A percentile compares a stretch with the other conserved stretches of the same genome.
phyloP scores from a whole-genome alignment of 2,329 filamentous ascomycete species.

The Calcarisporium arbuscula region DNA sequence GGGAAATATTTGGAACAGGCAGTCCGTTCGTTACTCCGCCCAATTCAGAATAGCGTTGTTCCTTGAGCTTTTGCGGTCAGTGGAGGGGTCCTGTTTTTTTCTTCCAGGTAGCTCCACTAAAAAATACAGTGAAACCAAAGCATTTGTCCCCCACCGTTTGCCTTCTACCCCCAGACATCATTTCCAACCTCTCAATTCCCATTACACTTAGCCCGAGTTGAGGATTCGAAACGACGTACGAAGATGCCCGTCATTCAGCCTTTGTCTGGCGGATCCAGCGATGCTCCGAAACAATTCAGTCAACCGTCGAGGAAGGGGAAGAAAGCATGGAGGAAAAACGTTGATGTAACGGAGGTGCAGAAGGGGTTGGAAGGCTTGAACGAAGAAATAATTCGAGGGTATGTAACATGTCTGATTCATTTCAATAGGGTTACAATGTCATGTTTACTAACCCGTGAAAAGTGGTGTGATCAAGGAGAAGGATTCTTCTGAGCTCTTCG shows the following conservation, averaged over 20 bases:
- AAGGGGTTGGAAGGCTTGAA: constrained; percentile 77
- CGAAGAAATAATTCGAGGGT: constrained; percentile 89
- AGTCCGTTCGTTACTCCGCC: no score
- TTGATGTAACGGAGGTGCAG: constrained; percentile 83
- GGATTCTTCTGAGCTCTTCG: constrained; percentile 75
- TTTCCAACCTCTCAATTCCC: no score
- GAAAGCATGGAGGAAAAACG: constrained; percentile 98
- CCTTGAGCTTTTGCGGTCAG: no score
- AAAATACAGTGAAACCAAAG: constrained; percentile 11
- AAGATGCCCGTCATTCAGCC: constrained; percentile 50
- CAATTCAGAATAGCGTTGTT: no score
- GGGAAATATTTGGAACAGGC: no score
- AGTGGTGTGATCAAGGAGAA: constrained; percentile 86
- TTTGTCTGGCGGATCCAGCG: constrained; percentile 37
- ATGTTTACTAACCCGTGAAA: constrained; percentile 13
- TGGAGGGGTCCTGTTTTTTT: no score
- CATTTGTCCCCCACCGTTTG: no score
- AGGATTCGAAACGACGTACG: no score
- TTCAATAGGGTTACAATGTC: no score
- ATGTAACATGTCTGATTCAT: constrained; percentile 21
- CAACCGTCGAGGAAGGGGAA: constrained; percentile 96
- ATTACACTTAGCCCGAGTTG: no score
- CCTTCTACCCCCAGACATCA: no score
- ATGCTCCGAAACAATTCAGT: constrained; percentile 71
- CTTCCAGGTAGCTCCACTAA: constrained; percentile 9